Percentiles rank a stretch among this genome's conserved stretches.
Conservation (phyloP, 73 alveolate genomes). For the Uronychia setigera region DNA sequence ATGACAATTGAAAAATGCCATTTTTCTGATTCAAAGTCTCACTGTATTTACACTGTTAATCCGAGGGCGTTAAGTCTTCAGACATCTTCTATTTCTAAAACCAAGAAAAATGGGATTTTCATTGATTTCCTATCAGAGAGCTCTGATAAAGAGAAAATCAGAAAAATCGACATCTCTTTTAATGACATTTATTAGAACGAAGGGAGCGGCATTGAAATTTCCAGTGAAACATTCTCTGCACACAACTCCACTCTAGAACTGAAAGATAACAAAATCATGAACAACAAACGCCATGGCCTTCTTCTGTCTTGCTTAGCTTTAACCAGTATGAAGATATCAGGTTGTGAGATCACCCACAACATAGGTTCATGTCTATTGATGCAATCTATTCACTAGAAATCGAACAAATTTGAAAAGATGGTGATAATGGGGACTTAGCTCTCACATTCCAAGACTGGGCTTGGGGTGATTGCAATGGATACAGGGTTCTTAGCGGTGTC, state of each 20-base stretch:
- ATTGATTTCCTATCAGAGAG: conserved; percentile 1
- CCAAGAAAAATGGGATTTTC: conserved; percentile 6
- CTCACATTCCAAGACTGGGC: conserved; percentile 11
- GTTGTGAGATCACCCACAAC: conserved; percentile 3
- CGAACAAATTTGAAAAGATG: neutral
- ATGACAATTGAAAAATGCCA: conserved; percentile 25
- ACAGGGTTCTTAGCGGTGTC: conserved; percentile 18
- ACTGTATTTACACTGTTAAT: neutral
- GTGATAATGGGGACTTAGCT: neutral
- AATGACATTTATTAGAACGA: conserved; percentile 23
- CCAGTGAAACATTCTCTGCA: conserved; percentile 5
- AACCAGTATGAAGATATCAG: neutral
- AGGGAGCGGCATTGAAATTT: conserved; percentile 18
- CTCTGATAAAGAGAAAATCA: neutral
- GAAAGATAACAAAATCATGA: conserved; percentile 2
- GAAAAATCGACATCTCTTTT: conserved; percentile 5
- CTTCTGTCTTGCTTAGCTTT: neutral
- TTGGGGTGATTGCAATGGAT: conserved; percentile 19
- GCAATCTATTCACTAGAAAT: neutral
- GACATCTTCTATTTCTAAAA: conserved; percentile 6
- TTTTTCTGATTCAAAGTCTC: neutral
- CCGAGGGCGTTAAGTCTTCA: conserved; percentile 18
- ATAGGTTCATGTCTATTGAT: neutral
- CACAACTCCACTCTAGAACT: neutral
- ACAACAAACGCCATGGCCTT: neutral